Base-by-base conservation (phyloP, 1,284 basidiomycete species). In the Mycosarcoma maydis region DNA sequence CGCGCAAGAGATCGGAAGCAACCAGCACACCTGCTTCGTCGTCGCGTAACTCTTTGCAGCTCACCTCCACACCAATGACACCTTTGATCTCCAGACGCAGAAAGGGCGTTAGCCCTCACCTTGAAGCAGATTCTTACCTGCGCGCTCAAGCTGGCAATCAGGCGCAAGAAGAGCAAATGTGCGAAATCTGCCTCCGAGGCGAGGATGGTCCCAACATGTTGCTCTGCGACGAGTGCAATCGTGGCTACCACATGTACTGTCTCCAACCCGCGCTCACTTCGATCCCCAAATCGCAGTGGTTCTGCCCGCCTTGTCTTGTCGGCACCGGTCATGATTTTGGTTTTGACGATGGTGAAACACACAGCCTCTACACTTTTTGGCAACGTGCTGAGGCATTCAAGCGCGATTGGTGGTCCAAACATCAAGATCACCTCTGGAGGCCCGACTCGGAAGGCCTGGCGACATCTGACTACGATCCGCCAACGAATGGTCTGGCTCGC, bases 331-430 rank as follows among this genome's bases (percentile, higher is more conserved):
- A 92, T 55, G 96, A 98, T 83, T 99, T 92, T 79, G 96, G 96
- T 37, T 99, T 98, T 78, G 95, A 98, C 75, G 95, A 98, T 78
- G 96, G 96, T 50, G 91, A 98, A 82, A 94, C 97, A 72, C 95
- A 99, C 82, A 90, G 89, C 65, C 86, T 99, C 38, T 87, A 91
- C 37, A 92, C 89, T 74, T 98, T 98, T 84, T 93, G 95, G 78
- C 90, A 90, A 33, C 88, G 95, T 20, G 95, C 97, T 75, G 85
- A 87, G 23, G 90, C 91, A 58, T 99, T 99, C 84, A 71, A 74
- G 54, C 59, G 55, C 29, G 85, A 89, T 51, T 98, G 94, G 94
- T 95, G 73, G 67, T 54, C 64, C 46, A 37, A 67, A 44, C 65
- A 54, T 39, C 40, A 55, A 22, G 62, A 75, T 36, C 59, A 45